Percentiles rank a stretch among this genome's conserved stretches.
Evolutionary conservation across 2,329 filamentous ascomycete species (phyloP).

Genomic region (Cytospora piceae): DNA sequence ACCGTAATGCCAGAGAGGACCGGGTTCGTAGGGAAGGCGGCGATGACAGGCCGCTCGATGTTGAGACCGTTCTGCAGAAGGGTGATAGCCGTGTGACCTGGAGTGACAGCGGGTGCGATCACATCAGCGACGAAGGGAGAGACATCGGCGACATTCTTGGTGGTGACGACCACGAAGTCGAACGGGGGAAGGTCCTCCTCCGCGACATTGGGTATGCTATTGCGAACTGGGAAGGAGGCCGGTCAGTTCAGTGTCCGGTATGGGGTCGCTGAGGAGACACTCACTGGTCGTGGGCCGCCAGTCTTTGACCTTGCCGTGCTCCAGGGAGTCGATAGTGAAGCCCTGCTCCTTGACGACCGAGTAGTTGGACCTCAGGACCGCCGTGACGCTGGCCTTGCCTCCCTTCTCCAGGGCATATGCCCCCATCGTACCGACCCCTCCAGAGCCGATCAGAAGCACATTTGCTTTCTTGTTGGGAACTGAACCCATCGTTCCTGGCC

Average conservation of each 20-base stretch:
- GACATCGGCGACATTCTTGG: constrained; percentile 62
- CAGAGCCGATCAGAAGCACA: constrained; percentile 58
- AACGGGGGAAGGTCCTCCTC: constrained; percentile 44
- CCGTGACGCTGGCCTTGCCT: constrained; percentile 54
- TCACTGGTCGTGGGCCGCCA: constrained; percentile 53
- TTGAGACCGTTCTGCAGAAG: constrained; percentile 67
- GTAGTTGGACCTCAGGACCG: constrained; percentile 61
- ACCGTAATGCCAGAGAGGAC: constrained; percentile 57
- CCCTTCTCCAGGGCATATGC: constrained; percentile 58
- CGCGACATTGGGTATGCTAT: constrained; percentile 50
- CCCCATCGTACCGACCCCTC: constrained; percentile 60
- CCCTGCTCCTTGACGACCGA: constrained; percentile 50
- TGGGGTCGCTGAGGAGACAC: constrained; percentile 20
- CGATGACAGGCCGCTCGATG: constrained; percentile 59
- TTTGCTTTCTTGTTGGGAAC: constrained; percentile 33
- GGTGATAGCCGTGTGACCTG: constrained; percentile 55
- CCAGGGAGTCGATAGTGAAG: constrained; percentile 58
- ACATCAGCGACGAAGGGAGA: constrained; percentile 52
- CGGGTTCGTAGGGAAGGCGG: constrained; percentile 53
- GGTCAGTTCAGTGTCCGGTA: background rate
- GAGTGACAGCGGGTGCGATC: constrained; percentile 55
- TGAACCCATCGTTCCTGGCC: constrained; percentile 12
- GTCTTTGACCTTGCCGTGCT: constrained; percentile 53
- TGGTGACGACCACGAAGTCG: constrained; percentile 60
- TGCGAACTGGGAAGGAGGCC: constrained; percentile 43